Evolutionary conservation across 768 basidiomycete genomes (phyloP).

Genomic region (Trametes maxima): DNA sequence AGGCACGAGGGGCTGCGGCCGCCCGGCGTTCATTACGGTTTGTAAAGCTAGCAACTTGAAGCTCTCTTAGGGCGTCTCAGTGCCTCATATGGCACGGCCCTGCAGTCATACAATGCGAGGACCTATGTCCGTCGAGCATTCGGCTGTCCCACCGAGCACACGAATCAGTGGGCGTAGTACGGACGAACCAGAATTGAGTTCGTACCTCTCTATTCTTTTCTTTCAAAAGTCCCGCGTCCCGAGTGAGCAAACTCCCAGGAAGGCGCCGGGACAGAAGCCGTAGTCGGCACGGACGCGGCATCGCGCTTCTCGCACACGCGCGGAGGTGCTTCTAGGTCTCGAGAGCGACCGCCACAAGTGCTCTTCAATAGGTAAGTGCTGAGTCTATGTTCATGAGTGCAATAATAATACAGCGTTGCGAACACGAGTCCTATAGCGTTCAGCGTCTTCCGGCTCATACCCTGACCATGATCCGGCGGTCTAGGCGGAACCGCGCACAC

Average conservation of each 20-base stretch:
- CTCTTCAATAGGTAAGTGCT: not conserved
- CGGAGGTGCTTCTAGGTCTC: too few species aligned
- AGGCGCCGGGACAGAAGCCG: too few species aligned
- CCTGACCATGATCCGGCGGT: constrained; percentile 10
- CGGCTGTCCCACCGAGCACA: too few species aligned
- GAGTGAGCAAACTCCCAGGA: too few species aligned
- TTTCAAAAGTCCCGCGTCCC: too few species aligned
- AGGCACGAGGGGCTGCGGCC: not conserved
- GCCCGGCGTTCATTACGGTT: not conserved
- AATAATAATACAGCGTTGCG: constrained; percentile 5
- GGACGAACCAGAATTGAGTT: too few species aligned
- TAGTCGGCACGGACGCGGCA: not conserved
- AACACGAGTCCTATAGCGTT: not conserved
- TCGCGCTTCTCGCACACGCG: not conserved
- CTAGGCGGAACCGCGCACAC: constrained; percentile 33
- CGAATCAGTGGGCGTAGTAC: too few species aligned
- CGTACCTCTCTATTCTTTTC: too few species aligned
- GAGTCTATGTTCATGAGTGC: not conserved
- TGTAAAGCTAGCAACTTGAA: not conserved
- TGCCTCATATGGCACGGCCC: not conserved
- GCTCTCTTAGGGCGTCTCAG: not conserved
- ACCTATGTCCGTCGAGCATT: too few species aligned
- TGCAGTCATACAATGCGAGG: too few species aligned
- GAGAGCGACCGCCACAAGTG: not conserved
- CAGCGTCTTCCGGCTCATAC: constrained; percentile 1